Percentiles rank a stretch among this genome's conserved stretches.
Conservation (phyloP, 805 yeast species). For the Starmerella riodocensis region DNA sequence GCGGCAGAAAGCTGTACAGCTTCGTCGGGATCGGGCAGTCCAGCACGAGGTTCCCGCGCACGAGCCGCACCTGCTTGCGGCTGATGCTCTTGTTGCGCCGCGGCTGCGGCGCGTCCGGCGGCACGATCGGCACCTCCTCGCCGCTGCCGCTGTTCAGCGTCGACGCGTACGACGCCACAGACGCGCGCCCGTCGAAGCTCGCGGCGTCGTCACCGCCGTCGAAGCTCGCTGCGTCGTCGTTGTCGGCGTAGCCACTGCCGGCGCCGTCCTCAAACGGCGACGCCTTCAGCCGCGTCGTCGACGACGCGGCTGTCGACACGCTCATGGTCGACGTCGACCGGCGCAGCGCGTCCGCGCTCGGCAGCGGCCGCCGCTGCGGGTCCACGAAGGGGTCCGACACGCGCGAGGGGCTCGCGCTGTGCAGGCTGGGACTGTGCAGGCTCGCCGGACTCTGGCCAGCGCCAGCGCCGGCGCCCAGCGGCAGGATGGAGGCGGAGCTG, state of each 20-base stretch:
- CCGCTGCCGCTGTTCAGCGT: slow-evolving; percentile 9
- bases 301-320: slow-evolving; percentile 11
- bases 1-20: slow-evolving; percentile 67
- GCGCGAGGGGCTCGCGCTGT: not conserved
- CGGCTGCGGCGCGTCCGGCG: slow-evolving; percentile 30
- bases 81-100: slow-evolving; percentile 55
- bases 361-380: slow-evolving; percentile 6
- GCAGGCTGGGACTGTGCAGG: too few relatives aligned
- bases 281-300: slow-evolving; percentile 1
- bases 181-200: slow-evolving; percentile 8
- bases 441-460: too few relatives aligned
- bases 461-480: too few relatives aligned
- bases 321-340: slow-evolving; percentile 12
- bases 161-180: slow-evolving; percentile 5
- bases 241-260: slow-evolving; percentile 9
- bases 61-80: slow-evolving; percentile 61
- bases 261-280: not conserved
- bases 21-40: slow-evolving; percentile 94
- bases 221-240: slow-evolving; percentile 2
- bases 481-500: not conserved
- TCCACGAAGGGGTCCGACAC: not conserved
- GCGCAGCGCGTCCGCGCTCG: slow-evolving; percentile 9
- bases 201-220: slow-evolving; percentile 11
- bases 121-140: slow-evolving; percentile 10
- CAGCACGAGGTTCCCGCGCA: slow-evolving; percentile 69